These are phyloP conservation scores for Chaetomium strumarium DNA, from an alignment of 2,329 filamentous ascomycete genomes.

Conservation along the genomic window DNA sequence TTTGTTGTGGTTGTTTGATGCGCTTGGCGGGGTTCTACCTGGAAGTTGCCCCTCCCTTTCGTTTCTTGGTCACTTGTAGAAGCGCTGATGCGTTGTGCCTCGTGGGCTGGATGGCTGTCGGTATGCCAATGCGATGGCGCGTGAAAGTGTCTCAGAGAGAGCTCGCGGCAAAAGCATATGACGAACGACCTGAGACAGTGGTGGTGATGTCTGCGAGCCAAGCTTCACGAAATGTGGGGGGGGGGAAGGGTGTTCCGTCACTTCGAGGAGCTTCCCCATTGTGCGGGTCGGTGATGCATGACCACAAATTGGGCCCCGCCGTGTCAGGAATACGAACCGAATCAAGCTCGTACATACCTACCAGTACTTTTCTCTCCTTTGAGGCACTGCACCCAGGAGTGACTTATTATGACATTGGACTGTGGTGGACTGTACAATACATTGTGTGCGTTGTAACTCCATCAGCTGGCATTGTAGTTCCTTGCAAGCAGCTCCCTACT, in stretches of 20 bases:
- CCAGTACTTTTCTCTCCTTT: too few relatives aligned
- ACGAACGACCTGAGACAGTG: too few relatives aligned
- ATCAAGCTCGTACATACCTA: not conserved
- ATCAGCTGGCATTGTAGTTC: constrained; percentile 2
- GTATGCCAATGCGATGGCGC: not conserved
- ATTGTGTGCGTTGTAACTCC: not conserved
- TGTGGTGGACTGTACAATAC: too few relatives aligned
- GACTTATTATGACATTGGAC: too few relatives aligned
- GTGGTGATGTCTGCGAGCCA: not conserved
- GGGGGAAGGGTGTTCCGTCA: too few relatives aligned
- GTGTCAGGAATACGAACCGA: not conserved
- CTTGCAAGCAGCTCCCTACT: not conserved
- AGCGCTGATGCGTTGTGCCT: constrained; percentile 2
- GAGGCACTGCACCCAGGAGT: too few relatives aligned
- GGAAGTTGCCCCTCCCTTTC: not conserved
- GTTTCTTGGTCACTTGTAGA: not conserved
- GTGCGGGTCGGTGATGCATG: not conserved
- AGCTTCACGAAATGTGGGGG: not conserved
- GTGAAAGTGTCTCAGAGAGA: not conserved
- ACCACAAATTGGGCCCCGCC: not conserved
- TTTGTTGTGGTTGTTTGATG: constrained; percentile 31
- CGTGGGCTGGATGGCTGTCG: not conserved
- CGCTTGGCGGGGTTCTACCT: constrained; percentile 16
- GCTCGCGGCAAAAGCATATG: not conserved
- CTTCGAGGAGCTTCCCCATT: not conserved